These are phyloP conservation scores for Vitis amurensis DNA, from an alignment of 164 flowering plant genomes.

Conservation along the genomic window DNA sequence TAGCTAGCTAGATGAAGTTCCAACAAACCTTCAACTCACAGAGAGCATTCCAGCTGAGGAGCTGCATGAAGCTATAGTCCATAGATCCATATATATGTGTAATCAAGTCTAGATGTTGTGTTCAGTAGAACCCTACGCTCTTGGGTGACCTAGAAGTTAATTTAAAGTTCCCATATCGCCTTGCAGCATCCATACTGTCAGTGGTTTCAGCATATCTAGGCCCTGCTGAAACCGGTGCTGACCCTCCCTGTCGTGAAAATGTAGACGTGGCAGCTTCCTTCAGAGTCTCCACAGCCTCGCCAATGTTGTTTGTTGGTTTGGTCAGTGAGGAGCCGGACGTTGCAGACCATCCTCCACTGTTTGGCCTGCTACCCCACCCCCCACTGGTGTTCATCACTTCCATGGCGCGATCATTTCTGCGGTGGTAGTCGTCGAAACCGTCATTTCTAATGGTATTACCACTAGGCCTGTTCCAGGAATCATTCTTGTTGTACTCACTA, in stretches of 20 bases:
- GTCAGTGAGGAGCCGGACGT: conserved; percentile 17
- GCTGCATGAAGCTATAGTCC: too few relatives aligned
- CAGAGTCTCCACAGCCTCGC: conserved; percentile 13
- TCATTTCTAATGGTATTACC: not conserved
- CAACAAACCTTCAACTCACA: too few relatives aligned
- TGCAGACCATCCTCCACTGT: conserved; percentile 19
- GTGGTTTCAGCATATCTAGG: conserved; percentile 6
- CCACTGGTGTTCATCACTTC: conserved; percentile 13
- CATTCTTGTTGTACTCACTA: conserved; percentile 1
- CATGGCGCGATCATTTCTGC: not conserved
- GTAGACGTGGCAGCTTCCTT: conserved; percentile 14
- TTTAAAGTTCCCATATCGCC: conserved; percentile 16
- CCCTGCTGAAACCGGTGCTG: too few relatives aligned
- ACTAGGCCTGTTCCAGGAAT: conserved; percentile 12
- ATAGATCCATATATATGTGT: too few relatives aligned
- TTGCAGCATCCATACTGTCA: conserved; percentile 27
- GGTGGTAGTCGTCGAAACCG: conserved; percentile 5
- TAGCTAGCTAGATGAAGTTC: too few relatives aligned
- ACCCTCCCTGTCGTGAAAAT: not conserved
- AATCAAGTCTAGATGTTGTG: not conserved
- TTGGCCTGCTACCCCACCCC: conserved; percentile 26
- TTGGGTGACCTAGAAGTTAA: not conserved
- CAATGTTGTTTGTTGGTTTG: conserved; percentile 21
- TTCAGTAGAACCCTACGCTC: conserved; percentile 8
- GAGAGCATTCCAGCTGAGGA: too few relatives aligned